These are phyloP conservation scores for Lodderomyces parapsilosis DNA, from an alignment of 1,139 yeast species.

Conservation along the genomic window DNA sequence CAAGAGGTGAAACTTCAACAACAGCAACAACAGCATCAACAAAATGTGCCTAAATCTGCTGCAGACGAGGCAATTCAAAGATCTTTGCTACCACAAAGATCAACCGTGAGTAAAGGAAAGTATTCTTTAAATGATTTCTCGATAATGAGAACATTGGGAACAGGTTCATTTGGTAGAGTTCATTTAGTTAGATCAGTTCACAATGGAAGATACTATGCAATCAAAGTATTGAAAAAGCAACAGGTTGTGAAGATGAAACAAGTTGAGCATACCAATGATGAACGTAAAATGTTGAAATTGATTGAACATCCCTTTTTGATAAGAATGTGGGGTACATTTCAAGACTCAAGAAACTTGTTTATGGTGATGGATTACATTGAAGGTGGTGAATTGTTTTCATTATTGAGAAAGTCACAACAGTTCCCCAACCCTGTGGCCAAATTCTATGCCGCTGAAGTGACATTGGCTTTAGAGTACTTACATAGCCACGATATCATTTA, in stretches of 20 bases:
- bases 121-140: conserved; percentile 53
- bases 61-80: conserved; percentile 29
- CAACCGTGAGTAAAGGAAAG: conserved; percentile 52
- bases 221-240: conserved; percentile 56
- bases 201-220: conserved; percentile 59
- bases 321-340: conserved; percentile 67
- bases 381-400: conserved; percentile 60
- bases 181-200: conserved; percentile 59
- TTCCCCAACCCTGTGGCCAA: conserved; percentile 65
- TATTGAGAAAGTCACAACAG: conserved; percentile 56
- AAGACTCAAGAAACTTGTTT: conserved; percentile 54
- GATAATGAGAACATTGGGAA: conserved; percentile 56
- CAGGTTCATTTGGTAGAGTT: conserved; percentile 64
- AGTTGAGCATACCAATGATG: conserved; percentile 65
- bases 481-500: conserved; percentile 58
- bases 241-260: conserved; percentile 63
- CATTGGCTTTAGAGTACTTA: conserved; percentile 56
- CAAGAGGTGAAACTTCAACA: conserved; percentile 12
- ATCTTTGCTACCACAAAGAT: conserved; percentile 32
- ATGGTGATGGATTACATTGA: conserved; percentile 67
- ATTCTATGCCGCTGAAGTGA: conserved; percentile 62
- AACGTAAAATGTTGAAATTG: conserved; percentile 53
- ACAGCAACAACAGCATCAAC: conserved; percentile 10
- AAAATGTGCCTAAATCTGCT: conserved; percentile 15
- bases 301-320: conserved; percentile 61